Percentiles rank a stretch among this genome's conserved stretches.
Evolutionary conservation across 768 basidiomycete genomes (phyloP).

Genomic region (Lentinula lateritia): DNA sequence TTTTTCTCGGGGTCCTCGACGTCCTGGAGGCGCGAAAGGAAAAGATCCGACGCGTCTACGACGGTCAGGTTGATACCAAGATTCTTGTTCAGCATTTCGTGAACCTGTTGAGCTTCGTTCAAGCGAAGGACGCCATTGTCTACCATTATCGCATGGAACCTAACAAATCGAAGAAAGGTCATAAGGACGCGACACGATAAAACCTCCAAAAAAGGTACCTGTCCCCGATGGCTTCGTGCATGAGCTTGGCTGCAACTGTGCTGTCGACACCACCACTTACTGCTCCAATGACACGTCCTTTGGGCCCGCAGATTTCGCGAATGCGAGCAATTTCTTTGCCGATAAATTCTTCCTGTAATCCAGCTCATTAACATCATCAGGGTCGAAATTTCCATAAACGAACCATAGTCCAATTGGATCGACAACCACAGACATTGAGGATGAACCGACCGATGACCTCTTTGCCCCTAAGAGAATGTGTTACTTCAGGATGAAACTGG

Average conservation of each 20-base stretch:
- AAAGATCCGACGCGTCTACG: slow-evolving; percentile 91
- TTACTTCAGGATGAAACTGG: slow-evolving; percentile 98
- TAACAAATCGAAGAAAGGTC: slow-evolving; percentile 20
- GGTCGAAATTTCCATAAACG: slow-evolving; percentile 9
- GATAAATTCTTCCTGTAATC: slow-evolving; percentile 85
- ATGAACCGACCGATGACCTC: slow-evolving; percentile 87
- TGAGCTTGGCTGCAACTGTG: slow-evolving; percentile 96
- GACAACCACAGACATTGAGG: slow-evolving; percentile 77
- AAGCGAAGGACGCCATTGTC: slow-evolving; percentile 95
- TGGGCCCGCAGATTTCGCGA: slow-evolving; percentile 88
- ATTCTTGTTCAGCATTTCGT: slow-evolving; percentile 89
- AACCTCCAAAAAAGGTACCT: slow-evolving; percentile 41
- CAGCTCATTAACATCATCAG: slow-evolving; percentile 6
- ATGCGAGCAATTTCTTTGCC: slow-evolving; percentile 94
- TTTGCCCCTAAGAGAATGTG: slow-evolving; percentile 85
- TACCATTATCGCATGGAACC: slow-evolving; percentile 99
- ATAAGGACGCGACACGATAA: background rate
- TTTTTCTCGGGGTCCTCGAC: slow-evolving; percentile 96
- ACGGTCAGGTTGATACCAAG: slow-evolving; percentile 96
- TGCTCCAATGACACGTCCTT: slow-evolving; percentile 95
- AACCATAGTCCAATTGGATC: slow-evolving; percentile 91
- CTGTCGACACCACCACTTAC: slow-evolving; percentile 98
- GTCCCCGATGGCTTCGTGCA: slow-evolving; percentile 99
- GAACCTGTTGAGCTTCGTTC: slow-evolving; percentile 86
- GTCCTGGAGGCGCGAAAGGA: slow-evolving; percentile 82